Percentiles rank a stretch among this genome's conserved stretches.
phyloP scores from a whole-genome alignment of 208 protist species.

The Phytomonas sp. region DNA sequence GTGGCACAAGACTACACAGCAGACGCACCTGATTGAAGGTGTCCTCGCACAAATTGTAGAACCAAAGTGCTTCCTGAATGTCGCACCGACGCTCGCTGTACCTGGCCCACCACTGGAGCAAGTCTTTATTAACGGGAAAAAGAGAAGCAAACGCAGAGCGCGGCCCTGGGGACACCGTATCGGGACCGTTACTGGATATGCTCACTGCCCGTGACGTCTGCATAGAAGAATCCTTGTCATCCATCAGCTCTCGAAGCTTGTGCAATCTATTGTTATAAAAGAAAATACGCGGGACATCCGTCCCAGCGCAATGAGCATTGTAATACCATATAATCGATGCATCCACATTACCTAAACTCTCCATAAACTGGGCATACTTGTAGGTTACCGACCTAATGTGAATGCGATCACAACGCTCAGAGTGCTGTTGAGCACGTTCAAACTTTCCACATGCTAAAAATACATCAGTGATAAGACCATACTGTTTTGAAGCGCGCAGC shows the following conservation, averaged over 20 bases:
- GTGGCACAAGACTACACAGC: constrained; percentile 61
- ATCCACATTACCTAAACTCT: constrained; percentile 89
- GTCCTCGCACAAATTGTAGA: constrained; percentile 87
- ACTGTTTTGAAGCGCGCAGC: constrained; percentile 71
- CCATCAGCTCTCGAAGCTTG: constrained; percentile 84
- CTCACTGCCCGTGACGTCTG: background rate
- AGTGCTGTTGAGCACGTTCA: constrained; percentile 88
- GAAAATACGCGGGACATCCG: constrained; percentile 92
- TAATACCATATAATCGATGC: constrained; percentile 89
- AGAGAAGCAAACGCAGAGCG: constrained; percentile 37
- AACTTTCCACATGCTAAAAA: constrained; percentile 91
- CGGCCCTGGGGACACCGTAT: background rate
- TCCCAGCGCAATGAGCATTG: constrained; percentile 80
- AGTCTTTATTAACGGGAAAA: constrained; percentile 64
- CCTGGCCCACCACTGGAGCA: constrained; percentile 90
- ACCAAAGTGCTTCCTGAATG: constrained; percentile 83
- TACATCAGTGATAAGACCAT: constrained; percentile 92
- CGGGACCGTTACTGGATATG: background rate
- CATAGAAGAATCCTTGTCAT: constrained; percentile 2
- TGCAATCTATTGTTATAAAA: constrained; percentile 73
- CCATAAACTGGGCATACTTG: constrained; percentile 92
- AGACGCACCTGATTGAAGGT: constrained; percentile 88
- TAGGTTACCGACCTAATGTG: constrained; percentile 90
- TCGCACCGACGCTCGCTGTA: constrained; percentile 86
- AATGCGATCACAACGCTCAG: constrained; percentile 89